Percentiles rank a stretch among this genome's conserved stretches.
phyloP scores from a whole-genome alignment of 2,329 filamentous ascomycete species.

The Penicillium glabrum region DNA sequence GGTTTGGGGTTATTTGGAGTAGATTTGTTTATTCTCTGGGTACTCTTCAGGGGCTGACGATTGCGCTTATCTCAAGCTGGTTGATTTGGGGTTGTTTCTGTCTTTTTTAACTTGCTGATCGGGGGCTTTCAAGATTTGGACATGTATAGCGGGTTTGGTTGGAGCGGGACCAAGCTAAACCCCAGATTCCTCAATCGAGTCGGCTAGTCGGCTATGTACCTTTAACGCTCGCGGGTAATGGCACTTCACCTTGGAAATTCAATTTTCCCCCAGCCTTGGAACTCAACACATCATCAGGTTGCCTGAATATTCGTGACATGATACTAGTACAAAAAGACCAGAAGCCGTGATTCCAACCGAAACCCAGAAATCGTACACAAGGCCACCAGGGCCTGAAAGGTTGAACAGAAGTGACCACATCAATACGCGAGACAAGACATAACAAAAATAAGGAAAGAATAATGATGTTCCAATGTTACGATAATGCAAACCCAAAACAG shows the following conservation, averaged over 20 bases:
- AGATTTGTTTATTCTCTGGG: not conserved
- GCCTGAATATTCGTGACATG: not conserved
- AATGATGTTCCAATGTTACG: not conserved
- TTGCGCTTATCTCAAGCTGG: not conserved
- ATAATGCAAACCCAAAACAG: conserved; percentile 5
- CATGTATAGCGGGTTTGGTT: not conserved
- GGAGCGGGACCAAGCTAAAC: not conserved
- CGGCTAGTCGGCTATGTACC: not conserved
- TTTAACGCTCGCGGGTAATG: too few relatives aligned
- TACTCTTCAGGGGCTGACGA: not conserved
- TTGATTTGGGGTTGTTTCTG: not conserved
- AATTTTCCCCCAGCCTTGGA: too few relatives aligned
- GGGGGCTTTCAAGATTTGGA: not conserved
- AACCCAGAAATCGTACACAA: not conserved
- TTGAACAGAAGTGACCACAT: not conserved
- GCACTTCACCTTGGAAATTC: too few relatives aligned
- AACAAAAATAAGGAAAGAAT: not conserved
- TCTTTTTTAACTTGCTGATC: not conserved
- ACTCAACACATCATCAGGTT: not conserved
- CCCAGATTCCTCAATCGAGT: not conserved
- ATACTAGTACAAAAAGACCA: not conserved
- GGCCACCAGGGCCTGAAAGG: not conserved
- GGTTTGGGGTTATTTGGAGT: not conserved
- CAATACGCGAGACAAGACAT: not conserved
- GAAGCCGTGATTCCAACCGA: not conserved